Evolutionary conservation across 345 rosid genomes (phyloP).

Genomic region (Carallia brachiata): DNA sequence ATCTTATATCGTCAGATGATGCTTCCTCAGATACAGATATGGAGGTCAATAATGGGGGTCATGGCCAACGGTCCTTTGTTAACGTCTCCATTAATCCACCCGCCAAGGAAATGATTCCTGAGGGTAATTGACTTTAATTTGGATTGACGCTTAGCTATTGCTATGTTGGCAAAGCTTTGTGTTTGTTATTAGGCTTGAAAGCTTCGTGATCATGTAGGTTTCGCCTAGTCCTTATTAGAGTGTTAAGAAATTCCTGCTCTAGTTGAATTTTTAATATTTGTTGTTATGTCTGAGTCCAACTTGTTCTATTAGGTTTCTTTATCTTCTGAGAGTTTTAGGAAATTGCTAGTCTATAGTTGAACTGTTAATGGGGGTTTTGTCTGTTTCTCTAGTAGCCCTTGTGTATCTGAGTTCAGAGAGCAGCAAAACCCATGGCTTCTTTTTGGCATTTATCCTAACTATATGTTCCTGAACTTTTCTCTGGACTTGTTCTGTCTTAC

Average conservation of each 20-base stretch:
- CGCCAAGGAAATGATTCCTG: conserved; percentile 29
- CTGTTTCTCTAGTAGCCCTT: neutral
- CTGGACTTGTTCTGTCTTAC: neutral
- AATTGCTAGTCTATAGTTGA: too few relatives aligned
- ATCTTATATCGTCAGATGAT: conserved; percentile 55
- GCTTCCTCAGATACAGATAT: conserved; percentile 51
- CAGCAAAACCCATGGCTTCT: too few relatives aligned
- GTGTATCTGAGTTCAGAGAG: too few relatives aligned
- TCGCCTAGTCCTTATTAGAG: neutral
- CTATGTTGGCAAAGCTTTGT: neutral
- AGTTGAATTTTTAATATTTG: neutral
- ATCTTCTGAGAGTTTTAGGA: too few relatives aligned
- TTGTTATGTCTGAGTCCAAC: neutral
- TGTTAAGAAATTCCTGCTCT: neutral
- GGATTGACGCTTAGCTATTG: neutral
- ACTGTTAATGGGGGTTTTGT: too few relatives aligned
- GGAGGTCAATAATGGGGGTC: conserved; percentile 29
- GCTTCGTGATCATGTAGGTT: neutral
- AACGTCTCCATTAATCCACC: conserved; percentile 21
- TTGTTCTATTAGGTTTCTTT: neutral
- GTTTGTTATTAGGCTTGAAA: neutral
- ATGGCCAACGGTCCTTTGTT: conserved; percentile 12
- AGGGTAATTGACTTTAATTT: conserved; percentile 38
- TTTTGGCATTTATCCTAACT: neutral
- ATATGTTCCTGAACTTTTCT: neutral